These are phyloP conservation scores for Penicillium manginii DNA, from an alignment of 495 filamentous ascomycete species.

Conservation along the genomic window DNA sequence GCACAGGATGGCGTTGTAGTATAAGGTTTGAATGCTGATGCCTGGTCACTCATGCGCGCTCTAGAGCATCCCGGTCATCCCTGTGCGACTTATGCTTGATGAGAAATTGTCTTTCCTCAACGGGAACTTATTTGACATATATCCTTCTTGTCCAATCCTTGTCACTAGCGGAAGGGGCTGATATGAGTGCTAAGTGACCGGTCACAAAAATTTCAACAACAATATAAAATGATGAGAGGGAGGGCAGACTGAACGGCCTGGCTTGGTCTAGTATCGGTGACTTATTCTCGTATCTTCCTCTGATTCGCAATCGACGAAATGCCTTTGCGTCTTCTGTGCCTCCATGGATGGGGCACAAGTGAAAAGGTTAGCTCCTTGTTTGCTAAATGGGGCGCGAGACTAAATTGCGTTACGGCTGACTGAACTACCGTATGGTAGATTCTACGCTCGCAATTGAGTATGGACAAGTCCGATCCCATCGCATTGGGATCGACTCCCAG, in stretches of 20 bases:
- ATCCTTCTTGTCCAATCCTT: not conserved
- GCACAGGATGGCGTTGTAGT: not conserved
- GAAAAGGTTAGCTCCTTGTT: slow-evolving; percentile 23
- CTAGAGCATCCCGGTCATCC: not conserved
- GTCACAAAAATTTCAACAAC: not conserved
- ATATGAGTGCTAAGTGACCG: slow-evolving; percentile 3
- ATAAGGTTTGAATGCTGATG: not conserved
- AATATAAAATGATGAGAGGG: slow-evolving; percentile 18
- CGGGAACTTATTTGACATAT: slow-evolving; percentile 3
- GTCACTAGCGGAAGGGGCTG: not conserved
- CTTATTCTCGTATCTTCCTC: slow-evolving; percentile 1
- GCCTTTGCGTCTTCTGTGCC: slow-evolving; percentile 34
- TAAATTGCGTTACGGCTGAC: slow-evolving; percentile 1
- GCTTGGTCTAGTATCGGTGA: slow-evolving; percentile 1
- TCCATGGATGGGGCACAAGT: slow-evolving; percentile 40
- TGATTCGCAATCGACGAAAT: slow-evolving; percentile 12
- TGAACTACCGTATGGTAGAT: slow-evolving; percentile 19
- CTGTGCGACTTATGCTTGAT: not conserved
- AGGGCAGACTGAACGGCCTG: not conserved
- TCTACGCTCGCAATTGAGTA: slow-evolving; percentile 35
- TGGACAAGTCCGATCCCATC: not conserved
- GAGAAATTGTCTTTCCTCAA: not conserved
- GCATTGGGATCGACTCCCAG: not conserved
- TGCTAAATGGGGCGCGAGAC: not conserved
- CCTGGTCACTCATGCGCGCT: not conserved